Evolutionary conservation across 805 yeast genomes (phyloP).

Genomic region (Pichia ethanolica): DNA sequence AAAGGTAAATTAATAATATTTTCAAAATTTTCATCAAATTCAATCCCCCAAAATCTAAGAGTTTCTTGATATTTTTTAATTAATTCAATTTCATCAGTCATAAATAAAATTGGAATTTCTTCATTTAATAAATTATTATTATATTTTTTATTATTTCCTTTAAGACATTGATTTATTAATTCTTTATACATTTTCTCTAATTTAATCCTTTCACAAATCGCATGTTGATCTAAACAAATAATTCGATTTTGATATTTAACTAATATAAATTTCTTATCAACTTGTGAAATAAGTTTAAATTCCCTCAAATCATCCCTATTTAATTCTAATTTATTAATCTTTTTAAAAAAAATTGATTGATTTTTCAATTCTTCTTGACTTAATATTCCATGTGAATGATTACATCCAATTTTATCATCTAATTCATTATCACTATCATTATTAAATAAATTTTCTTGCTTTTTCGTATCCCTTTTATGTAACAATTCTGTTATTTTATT

Average conservation of each 20-base stretch:
- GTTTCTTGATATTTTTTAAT: conserved; percentile 23
- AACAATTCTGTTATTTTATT: neutral
- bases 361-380: conserved; percentile 2
- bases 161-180: conserved; percentile 20
- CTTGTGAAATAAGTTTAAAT: conserved; percentile 42
- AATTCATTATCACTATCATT: neutral
- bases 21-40: neutral
- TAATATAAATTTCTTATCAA: conserved; percentile 59
- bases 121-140: conserved; percentile 5
- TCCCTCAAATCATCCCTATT: conserved; percentile 16
- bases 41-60: conserved; percentile 40
- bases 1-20: conserved; percentile 38
- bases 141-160: neutral
- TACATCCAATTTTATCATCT: neutral
- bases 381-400: neutral
- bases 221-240: conserved; percentile 70
- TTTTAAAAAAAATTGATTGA: conserved; percentile 5
- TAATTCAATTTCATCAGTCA: conserved; percentile 27
- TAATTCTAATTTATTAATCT: neutral
- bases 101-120: conserved; percentile 18
- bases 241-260: conserved; percentile 19
- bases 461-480: neutral
- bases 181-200: conserved; percentile 45
- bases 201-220: conserved; percentile 68
- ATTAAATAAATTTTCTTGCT: neutral